These are phyloP conservation scores for Lichtheimia ramosa DNA, from an alignment of 371 early-diverging fungal species.

Conservation along the genomic window DNA sequence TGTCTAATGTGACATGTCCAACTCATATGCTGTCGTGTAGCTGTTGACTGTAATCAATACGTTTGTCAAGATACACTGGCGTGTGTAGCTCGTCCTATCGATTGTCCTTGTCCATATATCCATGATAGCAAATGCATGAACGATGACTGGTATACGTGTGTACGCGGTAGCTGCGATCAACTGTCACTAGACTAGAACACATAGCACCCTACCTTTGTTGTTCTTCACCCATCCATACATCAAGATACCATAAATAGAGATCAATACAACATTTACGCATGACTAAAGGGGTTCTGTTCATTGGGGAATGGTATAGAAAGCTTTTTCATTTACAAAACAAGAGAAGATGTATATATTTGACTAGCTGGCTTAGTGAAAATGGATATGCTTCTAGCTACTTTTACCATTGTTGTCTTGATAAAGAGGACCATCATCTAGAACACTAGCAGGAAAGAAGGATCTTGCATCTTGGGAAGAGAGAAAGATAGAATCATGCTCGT, in stretches of 20 bases:
- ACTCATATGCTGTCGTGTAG: not conserved
- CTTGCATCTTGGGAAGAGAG: too few species aligned
- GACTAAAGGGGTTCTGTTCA: not conserved
- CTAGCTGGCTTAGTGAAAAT: too few species aligned
- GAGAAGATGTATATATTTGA: too few species aligned
- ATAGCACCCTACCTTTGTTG: too few species aligned
- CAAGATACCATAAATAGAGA: not conserved
- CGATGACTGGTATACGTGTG: conserved; percentile 7
- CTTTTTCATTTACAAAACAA: too few species aligned
- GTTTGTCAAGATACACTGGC: conserved; percentile 1
- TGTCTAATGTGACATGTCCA: not conserved
- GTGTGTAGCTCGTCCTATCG: not conserved
- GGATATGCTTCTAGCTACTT: too few species aligned
- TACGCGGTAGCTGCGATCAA: not conserved
- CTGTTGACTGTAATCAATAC: not conserved
- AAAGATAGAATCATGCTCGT: too few species aligned
- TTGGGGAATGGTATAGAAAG: not conserved
- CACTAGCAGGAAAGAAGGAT: too few species aligned
- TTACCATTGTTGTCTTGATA: too few species aligned
- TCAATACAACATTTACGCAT: not conserved
- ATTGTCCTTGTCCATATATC: not conserved
- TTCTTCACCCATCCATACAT: not conserved
- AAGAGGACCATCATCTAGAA: too few species aligned
- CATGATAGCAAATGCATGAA: conserved; percentile 5
- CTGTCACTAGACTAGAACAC: not conserved